Conservation (phyloP, 495 filamentous ascomycete species). For the Lasiosphaeria hispida region DNA sequence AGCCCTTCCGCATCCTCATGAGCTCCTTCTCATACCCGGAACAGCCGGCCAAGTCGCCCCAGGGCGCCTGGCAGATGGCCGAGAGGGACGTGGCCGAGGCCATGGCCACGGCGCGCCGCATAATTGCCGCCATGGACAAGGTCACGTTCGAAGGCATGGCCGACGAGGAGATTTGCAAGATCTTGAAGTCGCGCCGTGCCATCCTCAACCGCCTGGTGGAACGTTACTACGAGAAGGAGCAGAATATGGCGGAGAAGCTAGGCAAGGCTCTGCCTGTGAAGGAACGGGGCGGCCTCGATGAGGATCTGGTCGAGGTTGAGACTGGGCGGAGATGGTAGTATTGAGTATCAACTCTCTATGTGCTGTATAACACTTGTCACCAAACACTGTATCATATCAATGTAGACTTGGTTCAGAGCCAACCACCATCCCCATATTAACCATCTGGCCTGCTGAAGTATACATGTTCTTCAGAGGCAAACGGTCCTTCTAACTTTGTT, state of each 20-base stretch:
- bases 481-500: no score
- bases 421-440: no score
- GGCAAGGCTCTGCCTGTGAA: not conserved
- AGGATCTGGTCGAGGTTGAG: no score
- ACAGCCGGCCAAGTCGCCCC: constrained; percentile 14
- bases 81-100: constrained; percentile 31
- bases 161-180: constrained; percentile 9
- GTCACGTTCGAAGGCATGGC: constrained; percentile 27
- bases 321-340: no score
- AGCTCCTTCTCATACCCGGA: constrained; percentile 24
- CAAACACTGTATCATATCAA: no score
- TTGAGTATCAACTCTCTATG: no score
- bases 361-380: no score
- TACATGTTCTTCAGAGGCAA: no score
- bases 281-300: not conserved
- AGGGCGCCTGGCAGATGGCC: constrained; percentile 8
- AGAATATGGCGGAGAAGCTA: constrained; percentile 15
- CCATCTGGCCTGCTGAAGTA: no score
- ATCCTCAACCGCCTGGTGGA: constrained; percentile 32
- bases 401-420: no score
- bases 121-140: constrained; percentile 40
- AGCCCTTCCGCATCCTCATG: constrained; percentile 30
- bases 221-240: constrained; percentile 22
- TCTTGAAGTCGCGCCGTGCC: constrained; percentile 26
- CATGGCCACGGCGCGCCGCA: constrained; percentile 38